Percentiles rank a stretch among this genome's conserved stretches.
Conservation (phyloP, 441 rosid species). For the Aleurites moluccanus region DNA sequence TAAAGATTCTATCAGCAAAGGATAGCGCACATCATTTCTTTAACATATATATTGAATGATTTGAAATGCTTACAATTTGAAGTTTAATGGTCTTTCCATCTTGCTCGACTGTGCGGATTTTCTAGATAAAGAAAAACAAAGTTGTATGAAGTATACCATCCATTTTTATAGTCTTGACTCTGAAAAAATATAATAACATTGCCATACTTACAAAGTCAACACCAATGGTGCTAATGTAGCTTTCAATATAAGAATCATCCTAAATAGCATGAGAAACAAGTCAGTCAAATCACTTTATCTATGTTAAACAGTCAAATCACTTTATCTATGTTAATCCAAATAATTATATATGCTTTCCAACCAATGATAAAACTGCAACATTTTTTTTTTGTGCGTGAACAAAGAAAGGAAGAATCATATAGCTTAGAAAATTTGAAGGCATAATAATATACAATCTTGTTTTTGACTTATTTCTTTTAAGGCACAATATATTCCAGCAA, state of each 20-base stretch:
- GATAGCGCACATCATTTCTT: background rate
- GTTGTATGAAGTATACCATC: background rate
- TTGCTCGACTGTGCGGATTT: constrained; percentile 77
- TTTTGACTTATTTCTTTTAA: no score
- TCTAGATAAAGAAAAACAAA: constrained; percentile 30
- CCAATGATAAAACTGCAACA: background rate
- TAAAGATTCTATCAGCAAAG: background rate
- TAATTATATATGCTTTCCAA: background rate
- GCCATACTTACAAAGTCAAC: constrained; percentile 9
- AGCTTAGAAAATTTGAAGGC: background rate
- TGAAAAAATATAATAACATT: background rate
- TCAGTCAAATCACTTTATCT: background rate
- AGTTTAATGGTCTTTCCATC: constrained; percentile 71
- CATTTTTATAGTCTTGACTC: background rate
- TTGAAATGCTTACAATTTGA: constrained; percentile 51
- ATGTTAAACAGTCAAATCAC: background rate
- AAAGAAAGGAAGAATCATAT: background rate
- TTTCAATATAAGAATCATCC: constrained; percentile 10
- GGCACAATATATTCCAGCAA: no score
- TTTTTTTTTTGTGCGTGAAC: background rate
- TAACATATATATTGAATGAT: background rate
- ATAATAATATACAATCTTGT: no score
- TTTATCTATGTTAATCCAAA: background rate
- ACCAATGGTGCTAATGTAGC: constrained; percentile 10
- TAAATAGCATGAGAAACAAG: background rate